These are phyloP conservation scores for Aciculoconidium aculeatum DNA, from an alignment of 805 yeast species.

Conservation along the genomic window DNA sequence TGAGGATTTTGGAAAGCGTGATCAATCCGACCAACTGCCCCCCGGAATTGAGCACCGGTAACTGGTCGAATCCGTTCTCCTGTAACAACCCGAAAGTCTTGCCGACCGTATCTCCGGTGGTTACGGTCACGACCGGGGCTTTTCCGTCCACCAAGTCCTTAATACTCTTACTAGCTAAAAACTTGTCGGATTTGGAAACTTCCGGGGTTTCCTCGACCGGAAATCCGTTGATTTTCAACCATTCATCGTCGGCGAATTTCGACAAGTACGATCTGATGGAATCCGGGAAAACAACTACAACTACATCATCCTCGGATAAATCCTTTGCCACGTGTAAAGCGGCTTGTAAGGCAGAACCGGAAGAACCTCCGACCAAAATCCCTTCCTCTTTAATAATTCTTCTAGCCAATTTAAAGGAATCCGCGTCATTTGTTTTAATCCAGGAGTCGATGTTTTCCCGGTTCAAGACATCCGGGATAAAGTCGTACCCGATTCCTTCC, in stretches of 20 bases:
- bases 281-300: constrained; percentile 83
- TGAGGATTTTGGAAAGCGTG: constrained; percentile 67
- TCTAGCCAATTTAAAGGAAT: constrained; percentile 74
- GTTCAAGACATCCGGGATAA: constrained; percentile 74
- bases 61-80: constrained; percentile 76
- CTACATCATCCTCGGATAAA: constrained; percentile 64
- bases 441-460: constrained; percentile 64
- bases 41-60: constrained; percentile 61
- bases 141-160: constrained; percentile 55
- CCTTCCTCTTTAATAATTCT: constrained; percentile 82
- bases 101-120: constrained; percentile 51
- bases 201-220: constrained; percentile 40
- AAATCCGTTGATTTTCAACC: constrained; percentile 79
- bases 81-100: constrained; percentile 66
- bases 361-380: constrained; percentile 82
- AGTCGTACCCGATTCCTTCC: constrained; percentile 90
- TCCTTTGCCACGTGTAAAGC: constrained; percentile 64
- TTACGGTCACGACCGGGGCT: constrained; percentile 76
- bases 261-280: constrained; percentile 81
- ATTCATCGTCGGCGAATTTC: constrained; percentile 85
- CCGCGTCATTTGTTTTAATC: constrained; percentile 83
- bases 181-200: constrained; percentile 36
- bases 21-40: constrained; percentile 70
- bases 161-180: constrained; percentile 44
- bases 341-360: constrained; percentile 80